Percentiles rank a stretch among this genome's conserved stretches.
Evolutionary conservation across 2,329 filamentous ascomycete species (phyloP).

Genomic region (Aschersonia sp.): DNA sequence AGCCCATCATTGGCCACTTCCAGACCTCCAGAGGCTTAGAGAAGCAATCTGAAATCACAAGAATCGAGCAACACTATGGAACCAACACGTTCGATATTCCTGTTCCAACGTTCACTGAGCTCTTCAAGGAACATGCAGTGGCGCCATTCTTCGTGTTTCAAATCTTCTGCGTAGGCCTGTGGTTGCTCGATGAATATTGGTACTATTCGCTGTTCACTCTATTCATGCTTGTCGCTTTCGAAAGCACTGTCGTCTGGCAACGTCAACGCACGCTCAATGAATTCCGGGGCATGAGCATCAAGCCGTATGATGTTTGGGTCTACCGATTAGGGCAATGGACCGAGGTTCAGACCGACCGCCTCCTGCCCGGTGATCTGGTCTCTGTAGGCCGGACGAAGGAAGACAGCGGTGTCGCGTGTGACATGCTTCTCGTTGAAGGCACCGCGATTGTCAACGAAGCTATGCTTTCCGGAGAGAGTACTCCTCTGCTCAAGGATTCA

Average conservation of each 20-base stretch:
- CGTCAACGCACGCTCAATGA: slow-evolving; percentile 88
- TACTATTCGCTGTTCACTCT: slow-evolving; percentile 99
- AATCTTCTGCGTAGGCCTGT: slow-evolving; percentile 93
- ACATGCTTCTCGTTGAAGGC: slow-evolving; percentile 90
- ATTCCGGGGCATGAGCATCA: slow-evolving; percentile 98
- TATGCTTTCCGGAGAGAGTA: slow-evolving; percentile 97
- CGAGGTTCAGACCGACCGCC: slow-evolving; percentile 77
- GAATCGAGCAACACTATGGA: slow-evolving; percentile 84
- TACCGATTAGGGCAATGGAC: slow-evolving; percentile 79
- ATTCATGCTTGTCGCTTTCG: slow-evolving; percentile 94
- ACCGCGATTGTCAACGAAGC: slow-evolving; percentile 97
- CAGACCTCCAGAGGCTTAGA: slow-evolving; percentile 67
- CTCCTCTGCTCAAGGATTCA: slow-evolving; percentile 90
- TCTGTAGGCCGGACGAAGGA: slow-evolving; percentile 92
- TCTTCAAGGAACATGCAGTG: slow-evolving; percentile 96
- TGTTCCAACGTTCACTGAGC: slow-evolving; percentile 84
- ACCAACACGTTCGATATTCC: slow-evolving; percentile 95
- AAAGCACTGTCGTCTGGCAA: slow-evolving; percentile 99
- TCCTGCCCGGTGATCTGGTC: slow-evolving; percentile 84
- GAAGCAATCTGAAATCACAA: slow-evolving; percentile 59
- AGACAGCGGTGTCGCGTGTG: slow-evolving; percentile 90
- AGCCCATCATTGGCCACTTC: slow-evolving; percentile 63
- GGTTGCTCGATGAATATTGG: slow-evolving; percentile 99
- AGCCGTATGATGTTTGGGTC: slow-evolving; percentile 90
- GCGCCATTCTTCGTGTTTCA: slow-evolving; percentile 99